phyloP scores from a whole-genome alignment of 2,329 filamentous ascomycete genomes.

The Monilinia fructigena region DNA sequence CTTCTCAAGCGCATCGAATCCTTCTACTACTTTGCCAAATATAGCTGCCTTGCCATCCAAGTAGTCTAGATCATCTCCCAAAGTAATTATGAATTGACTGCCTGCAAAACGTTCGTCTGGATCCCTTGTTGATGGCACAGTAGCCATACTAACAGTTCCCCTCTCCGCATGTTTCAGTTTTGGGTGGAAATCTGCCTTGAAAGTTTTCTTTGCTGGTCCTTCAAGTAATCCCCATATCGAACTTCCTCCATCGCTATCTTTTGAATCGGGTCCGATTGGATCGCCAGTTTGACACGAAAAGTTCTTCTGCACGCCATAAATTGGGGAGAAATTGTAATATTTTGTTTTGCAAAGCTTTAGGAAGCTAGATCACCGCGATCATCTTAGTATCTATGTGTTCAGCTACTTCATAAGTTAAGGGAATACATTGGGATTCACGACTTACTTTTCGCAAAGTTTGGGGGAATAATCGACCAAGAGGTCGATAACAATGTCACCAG shows the following conservation, averaged over 20 bases:
- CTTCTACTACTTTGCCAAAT: slow-evolving; percentile 93
- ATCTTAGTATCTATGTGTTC: slow-evolving; percentile 55
- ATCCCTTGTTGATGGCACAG: slow-evolving; percentile 70
- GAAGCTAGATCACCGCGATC: slow-evolving; percentile 62
- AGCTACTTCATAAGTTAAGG: slow-evolving; percentile 44
- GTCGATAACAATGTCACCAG: slow-evolving; percentile 93
- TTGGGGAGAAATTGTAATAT: slow-evolving; percentile 96
- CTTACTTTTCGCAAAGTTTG: slow-evolving; percentile 92
- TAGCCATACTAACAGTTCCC: slow-evolving; percentile 98
- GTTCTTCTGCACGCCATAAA: slow-evolving; percentile 89
- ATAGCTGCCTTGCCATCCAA: slow-evolving; percentile 91
- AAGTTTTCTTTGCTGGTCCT: slow-evolving; percentile 69
- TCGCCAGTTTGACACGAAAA: slow-evolving; percentile 98
- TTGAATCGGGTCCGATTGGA: slow-evolving; percentile 80
- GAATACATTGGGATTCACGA: slow-evolving; percentile 32
- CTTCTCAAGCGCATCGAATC: slow-evolving; percentile 90
- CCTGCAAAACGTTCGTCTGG: slow-evolving; percentile 79
- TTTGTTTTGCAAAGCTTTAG: slow-evolving; percentile 98
- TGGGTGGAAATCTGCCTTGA: slow-evolving; percentile 78
- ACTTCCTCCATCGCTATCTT: slow-evolving; percentile 84
- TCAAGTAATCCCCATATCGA: slow-evolving; percentile 88
- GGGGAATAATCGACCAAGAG: slow-evolving; percentile 85
- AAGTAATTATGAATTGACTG: slow-evolving; percentile 91
- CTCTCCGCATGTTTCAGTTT: slow-evolving; percentile 86
- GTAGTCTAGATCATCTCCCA: slow-evolving; percentile 86